Base-by-base conservation (phyloP, 2,329 filamentous ascomycete species). In the Fusarium sp. region DNA sequence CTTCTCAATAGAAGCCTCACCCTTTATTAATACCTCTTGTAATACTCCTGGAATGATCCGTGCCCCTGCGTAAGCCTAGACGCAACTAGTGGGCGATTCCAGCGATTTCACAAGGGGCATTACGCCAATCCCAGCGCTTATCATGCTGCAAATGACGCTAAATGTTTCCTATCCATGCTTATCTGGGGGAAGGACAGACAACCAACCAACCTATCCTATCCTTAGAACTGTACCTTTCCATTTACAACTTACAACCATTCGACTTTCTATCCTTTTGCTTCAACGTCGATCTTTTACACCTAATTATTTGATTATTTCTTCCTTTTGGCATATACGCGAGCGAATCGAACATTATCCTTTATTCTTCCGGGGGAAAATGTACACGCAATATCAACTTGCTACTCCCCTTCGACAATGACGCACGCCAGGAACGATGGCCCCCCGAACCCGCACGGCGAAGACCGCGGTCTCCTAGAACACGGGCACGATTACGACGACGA, bases 401-500 rank as follows among this genome's bases (percentile, higher is more conserved):
- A 47, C 69, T 64, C 66, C 60, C 65, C 39, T 72, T 71, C 62
- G 56, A 80, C 73, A 75, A 82, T 82, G 80, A 78, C 76, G 65
- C 77, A 76, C 64, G 75, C 75, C 77, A 77, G 74, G 72, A 76
- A 72, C 69, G 66, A 78, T 75, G 76, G 75, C 76, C 66, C 76
- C 65, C 73, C 76, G 56, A 78, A 74, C 55, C 70, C 74, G 52
- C 73, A 77, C 68, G 78, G 79, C 56, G 81, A 82, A 68, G 79
- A 76, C 72, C 75, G 73, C 47, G 78, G 79, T 57, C 79, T 82
- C 62, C 64, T 81, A 54, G 73, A 65, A 56, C 56, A 52, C 14
- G 72, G 65, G 35, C 52, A 71, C 50, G 67, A 74, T 31, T 73
- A 77, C 63, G 75, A 73, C 58, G 75, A 76, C 17, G 70, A 75